Evolutionary conservation across 2,329 filamentous ascomycete genomes (phyloP).

Genomic region (Nigrospora osmanthi): DNA sequence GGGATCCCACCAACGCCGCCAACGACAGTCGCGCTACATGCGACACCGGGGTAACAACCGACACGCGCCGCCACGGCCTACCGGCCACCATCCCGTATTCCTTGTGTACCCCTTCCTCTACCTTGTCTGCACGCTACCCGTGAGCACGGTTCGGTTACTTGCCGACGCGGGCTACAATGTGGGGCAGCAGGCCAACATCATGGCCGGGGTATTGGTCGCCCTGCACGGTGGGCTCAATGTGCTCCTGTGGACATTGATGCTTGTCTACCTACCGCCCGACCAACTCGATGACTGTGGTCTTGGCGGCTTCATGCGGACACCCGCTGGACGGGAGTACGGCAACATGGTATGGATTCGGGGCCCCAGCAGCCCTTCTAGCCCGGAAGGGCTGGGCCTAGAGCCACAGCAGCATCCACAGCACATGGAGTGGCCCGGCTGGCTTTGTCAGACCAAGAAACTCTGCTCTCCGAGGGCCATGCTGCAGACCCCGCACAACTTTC

Average conservation of each 20-base stretch:
- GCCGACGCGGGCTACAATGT: slow-evolving; percentile 47
- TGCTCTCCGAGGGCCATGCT: not conserved
- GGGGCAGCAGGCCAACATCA: slow-evolving; percentile 48
- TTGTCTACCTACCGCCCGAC: slow-evolving; percentile 36
- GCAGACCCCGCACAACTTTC: not conserved
- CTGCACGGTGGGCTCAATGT: slow-evolving; percentile 46
- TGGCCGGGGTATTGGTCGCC: slow-evolving; percentile 50
- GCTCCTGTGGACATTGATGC: slow-evolving; percentile 40
- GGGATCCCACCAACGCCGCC: slow-evolving; percentile 9
- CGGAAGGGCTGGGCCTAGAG: not conserved
- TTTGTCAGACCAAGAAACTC: not conserved
- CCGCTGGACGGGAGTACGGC: slow-evolving; percentile 15
- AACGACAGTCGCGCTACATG: too few relatives aligned
- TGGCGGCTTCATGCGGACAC: slow-evolving; percentile 35
- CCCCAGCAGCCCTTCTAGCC: too few relatives aligned
- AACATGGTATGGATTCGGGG: slow-evolving; percentile 23
- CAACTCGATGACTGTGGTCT: slow-evolving; percentile 25
- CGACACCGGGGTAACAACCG: not conserved
- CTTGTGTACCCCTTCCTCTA: slow-evolving; percentile 64
- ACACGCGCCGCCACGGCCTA: not conserved
- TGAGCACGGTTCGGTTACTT: slow-evolving; percentile 56
- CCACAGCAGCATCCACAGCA: not conserved
- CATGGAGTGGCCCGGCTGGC: not conserved
- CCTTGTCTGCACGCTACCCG: slow-evolving; percentile 56
- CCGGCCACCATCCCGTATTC: slow-evolving; percentile 39